Base-by-base conservation (phyloP, 1,139 yeast species). In the Wickerhamomyces sp. region DNA sequence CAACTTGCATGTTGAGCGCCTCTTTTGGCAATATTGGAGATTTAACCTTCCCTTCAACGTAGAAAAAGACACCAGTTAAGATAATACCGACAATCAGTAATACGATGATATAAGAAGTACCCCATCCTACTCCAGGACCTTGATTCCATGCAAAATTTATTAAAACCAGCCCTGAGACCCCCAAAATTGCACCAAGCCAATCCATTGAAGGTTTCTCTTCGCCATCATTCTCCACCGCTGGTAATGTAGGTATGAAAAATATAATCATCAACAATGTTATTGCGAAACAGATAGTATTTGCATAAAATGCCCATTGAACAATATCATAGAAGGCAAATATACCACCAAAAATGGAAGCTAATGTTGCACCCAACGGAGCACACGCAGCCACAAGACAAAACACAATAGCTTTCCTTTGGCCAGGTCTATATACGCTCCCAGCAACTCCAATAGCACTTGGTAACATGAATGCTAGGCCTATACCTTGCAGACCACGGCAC, bases 291-390 rank as follows among this genome's bases (percentile, higher is more conserved):
- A 75, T 70, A 2, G 70, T 56, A 44, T 70, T 59, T 0, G 74
- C 54, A 61, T 72, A 74, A 43, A 72, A 76, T 8, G 69, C 65
- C 80, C 80, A 75, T 3, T 76, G 72, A 78, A 80, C 74, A 60
- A 68, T 60, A 31, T 63, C 59, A 25, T 55, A 50, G 32, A 72
- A 65, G 4, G 70, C 68, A 19, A 72, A 64, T 2, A 72, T 55
- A 0, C 74, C 79, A 3, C 76, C 71, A 62, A 74, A 67, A 3
- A 75, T 44, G 2, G 69, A 68, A 2, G 78, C 78, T 19, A 72
- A 35, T 4, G 71, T 63, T 1, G 81, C 81, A 13, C 82, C 82
- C 3, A 65, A 55, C 5, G 82, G 81, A 0, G 79, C 80, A 51
- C 70, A 68, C 7, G 78, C 75, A 12, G 80, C 81, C 20, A 75